Conservation (phyloP, 2,329 filamentous ascomycete genomes). For the Sordariomycetes sp. region DNA sequence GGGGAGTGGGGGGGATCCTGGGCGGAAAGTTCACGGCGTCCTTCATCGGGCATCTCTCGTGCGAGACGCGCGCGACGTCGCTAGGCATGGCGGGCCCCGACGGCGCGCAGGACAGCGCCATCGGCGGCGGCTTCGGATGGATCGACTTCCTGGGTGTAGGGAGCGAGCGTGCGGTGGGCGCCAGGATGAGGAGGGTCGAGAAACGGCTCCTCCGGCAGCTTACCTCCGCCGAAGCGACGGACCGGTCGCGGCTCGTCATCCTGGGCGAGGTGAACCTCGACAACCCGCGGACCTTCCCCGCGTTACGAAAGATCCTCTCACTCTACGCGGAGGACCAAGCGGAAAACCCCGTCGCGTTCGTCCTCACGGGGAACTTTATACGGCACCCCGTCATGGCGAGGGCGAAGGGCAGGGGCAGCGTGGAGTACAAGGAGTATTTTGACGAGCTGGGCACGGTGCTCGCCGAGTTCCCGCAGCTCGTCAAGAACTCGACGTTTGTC, state of each 20-base stretch:
- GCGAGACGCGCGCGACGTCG: conserved; percentile 69
- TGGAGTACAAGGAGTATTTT: conserved; percentile 95
- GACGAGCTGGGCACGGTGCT: conserved; percentile 74
- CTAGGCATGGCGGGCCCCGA: conserved; percentile 55
- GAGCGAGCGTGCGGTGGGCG: conserved; percentile 71
- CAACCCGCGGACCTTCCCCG: conserved; percentile 66
- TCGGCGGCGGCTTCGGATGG: conserved; percentile 85
- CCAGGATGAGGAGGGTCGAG: conserved; percentile 73
- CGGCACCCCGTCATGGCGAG: conserved; percentile 50
- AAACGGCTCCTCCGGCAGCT: conserved; percentile 43
- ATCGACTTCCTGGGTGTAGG: conserved; percentile 90
- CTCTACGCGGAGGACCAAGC: conserved; percentile 57
- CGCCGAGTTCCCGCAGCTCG: conserved; percentile 68
- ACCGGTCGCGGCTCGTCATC: conserved; percentile 51
- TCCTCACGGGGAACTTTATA: conserved; percentile 78
- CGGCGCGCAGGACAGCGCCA: conserved; percentile 41
- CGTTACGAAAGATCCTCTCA: conserved; percentile 65
- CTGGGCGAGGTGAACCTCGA: conserved; percentile 82
- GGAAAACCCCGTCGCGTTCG: conserved; percentile 61
- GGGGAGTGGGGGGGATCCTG: conserved; percentile 77
- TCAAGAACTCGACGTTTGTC: conserved; percentile 71
- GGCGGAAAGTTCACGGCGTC: conserved; percentile 87
- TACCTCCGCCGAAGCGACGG: conserved; percentile 18
- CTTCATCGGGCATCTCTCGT: conserved; percentile 82
- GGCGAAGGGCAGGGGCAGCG: conserved; percentile 64